Evolutionary conservation across 306 rosid species (phyloP).

Genomic region (Prunus campanulata): DNA sequence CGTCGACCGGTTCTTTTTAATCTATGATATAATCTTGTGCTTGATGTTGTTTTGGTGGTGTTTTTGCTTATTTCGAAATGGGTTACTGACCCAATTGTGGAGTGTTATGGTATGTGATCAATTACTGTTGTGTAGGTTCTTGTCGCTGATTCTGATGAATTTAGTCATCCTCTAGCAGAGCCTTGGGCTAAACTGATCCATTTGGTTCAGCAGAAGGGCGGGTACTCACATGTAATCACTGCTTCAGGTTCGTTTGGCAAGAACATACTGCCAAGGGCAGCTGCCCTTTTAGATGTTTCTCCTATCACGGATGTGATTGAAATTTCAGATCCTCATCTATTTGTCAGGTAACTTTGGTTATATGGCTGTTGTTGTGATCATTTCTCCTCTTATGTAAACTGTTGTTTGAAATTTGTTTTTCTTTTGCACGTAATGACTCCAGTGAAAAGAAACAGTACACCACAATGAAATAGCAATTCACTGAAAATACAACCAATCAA

Average conservation of each 20-base stretch:
- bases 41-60: not conserved
- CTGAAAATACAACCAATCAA: not conserved
- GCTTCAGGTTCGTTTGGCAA: slow-evolving; percentile 83
- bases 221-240: slow-evolving; percentile 71
- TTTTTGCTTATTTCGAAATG: not conserved
- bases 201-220: slow-evolving; percentile 69
- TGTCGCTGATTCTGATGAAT: slow-evolving; percentile 74
- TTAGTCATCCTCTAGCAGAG: slow-evolving; percentile 66
- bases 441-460: not conserved
- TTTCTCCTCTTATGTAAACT: not conserved
- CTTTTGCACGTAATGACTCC: not conserved
- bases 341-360: slow-evolving; percentile 54
- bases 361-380: slow-evolving; percentile 3
- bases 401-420: not conserved
- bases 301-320: slow-evolving; percentile 71
- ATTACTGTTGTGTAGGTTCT: slow-evolving; percentile 52
- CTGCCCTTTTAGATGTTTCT: slow-evolving; percentile 86
- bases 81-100: not conserved
- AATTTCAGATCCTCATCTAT: slow-evolving; percentile 58
- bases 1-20: not conserved
- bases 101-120: slow-evolving; percentile 8
- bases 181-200: slow-evolving; percentile 86
- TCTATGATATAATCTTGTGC: not conserved
- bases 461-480: not conserved
- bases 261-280: slow-evolving; percentile 75